Evolutionary conservation across 768 basidiomycete species (phyloP).

Genomic region (Psilocybe subaeruginosa): DNA sequence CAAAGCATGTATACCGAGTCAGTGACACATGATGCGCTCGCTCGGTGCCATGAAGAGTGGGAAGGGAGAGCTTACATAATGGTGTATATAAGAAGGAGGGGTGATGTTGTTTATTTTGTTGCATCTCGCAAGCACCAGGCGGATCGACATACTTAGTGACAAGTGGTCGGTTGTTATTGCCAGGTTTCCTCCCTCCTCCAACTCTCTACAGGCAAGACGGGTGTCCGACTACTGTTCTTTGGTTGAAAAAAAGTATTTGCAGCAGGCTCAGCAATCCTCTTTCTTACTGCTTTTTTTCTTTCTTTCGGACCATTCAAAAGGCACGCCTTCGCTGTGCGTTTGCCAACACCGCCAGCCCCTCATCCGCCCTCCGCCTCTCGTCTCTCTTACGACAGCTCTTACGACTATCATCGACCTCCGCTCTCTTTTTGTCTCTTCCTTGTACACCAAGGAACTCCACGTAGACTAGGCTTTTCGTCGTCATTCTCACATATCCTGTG

Average conservation of each 20-base stretch:
- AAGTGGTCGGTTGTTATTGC: conserved; percentile 51
- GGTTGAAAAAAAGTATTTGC: conserved; percentile 26
- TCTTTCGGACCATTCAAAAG: conserved; percentile 60
- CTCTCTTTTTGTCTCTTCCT: conserved; percentile 37
- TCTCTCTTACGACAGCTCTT: conserved; percentile 67
- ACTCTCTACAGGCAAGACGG: conserved; percentile 47
- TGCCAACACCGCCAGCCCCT: conserved; percentile 51
- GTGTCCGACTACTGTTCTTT: conserved; percentile 30
- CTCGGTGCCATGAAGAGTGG: conserved; percentile 2
- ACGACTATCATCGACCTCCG: conserved; percentile 54
- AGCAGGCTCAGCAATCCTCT: conserved; percentile 35
- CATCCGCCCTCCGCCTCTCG: conserved; percentile 33
- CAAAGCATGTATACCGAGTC: not conserved
- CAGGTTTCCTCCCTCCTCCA: conserved; percentile 37
- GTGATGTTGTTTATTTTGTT: conserved; percentile 22
- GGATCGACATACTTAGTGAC: conserved; percentile 48
- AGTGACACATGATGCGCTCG: not conserved
- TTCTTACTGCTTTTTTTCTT: conserved; percentile 32
- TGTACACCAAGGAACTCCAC: conserved; percentile 40
- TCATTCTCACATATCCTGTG: conserved; percentile 44
- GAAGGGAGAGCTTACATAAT: conserved; percentile 31
- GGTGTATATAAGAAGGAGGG: conserved; percentile 28
- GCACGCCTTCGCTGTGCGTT: conserved; percentile 95
- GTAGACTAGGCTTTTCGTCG: conserved; percentile 44
- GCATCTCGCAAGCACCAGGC: conserved; percentile 41